Conservation (phyloP, 2,329 filamentous ascomycete genomes). For the Metarhizium robertsii region DNA sequence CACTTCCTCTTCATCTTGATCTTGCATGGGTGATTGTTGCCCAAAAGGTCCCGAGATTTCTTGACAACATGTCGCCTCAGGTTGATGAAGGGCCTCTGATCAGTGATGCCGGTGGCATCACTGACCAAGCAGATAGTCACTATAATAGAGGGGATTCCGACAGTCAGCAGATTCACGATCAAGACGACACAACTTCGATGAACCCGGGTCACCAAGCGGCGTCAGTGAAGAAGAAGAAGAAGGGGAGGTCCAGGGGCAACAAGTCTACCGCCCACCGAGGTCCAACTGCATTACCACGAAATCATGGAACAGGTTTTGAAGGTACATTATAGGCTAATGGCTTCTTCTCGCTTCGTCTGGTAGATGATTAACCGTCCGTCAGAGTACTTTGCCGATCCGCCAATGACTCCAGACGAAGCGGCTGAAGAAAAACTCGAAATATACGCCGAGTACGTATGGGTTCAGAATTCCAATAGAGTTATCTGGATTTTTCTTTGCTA, state of each 20-base stretch:
- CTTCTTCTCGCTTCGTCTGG: not conserved
- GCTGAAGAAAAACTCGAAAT: slow-evolving; percentile 52
- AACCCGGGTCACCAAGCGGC: not conserved
- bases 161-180: not conserved
- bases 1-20: not conserved
- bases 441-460: slow-evolving; percentile 51
- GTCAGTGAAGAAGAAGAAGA: slow-evolving; percentile 11
- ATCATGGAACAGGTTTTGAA: slow-evolving; percentile 59
- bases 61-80: not conserved
- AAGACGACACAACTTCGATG: not conserved
- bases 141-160: not conserved
- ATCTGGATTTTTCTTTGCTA: not conserved
- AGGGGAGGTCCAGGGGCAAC: slow-evolving; percentile 10
- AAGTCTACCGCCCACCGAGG: slow-evolving; percentile 20
- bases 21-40: not conserved
- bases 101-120: not conserved
- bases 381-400: slow-evolving; percentile 72
- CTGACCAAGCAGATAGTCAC: not conserved
- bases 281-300: slow-evolving; percentile 31
- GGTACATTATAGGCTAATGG: slow-evolving; percentile 25
- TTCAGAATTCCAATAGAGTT: no score
- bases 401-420: slow-evolving; percentile 62
- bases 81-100: no score
- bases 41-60: not conserved
- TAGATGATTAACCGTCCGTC: not conserved